phyloP scores from a whole-genome alignment of 1,139 yeast species.

The Saccharomyces hybrid region DNA sequence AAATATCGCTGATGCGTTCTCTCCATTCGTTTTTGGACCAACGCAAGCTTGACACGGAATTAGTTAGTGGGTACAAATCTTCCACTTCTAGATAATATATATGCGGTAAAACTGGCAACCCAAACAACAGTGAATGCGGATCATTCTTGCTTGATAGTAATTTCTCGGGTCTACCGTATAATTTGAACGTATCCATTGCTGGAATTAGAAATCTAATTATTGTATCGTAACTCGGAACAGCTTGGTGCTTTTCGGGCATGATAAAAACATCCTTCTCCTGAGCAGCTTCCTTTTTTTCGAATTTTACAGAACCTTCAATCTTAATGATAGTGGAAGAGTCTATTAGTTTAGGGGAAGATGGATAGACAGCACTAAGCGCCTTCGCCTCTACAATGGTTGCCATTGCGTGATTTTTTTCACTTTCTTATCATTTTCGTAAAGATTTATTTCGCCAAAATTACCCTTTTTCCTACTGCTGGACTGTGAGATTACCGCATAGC shows the following conservation, averaged over 20 bases:
- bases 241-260: conserved; percentile 91
- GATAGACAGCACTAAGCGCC: conserved; percentile 87
- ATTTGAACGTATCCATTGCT: conserved; percentile 71
- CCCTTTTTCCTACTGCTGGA: conserved; percentile 39
- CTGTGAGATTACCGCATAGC: conserved; percentile 89
- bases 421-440: conserved; percentile 59
- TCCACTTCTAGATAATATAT: conserved; percentile 69
- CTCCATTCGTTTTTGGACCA: conserved; percentile 77
- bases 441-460: conserved; percentile 46
- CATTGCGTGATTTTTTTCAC: conserved; percentile 55
- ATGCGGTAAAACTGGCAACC: conserved; percentile 82
- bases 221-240: conserved; percentile 93
- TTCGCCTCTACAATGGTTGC: conserved; percentile 68
- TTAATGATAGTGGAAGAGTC: conserved; percentile 85
- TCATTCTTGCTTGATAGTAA: conserved; percentile 84
- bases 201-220: conserved; percentile 83
- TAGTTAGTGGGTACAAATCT: conserved; percentile 43
- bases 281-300: conserved; percentile 52
- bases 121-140: conserved; percentile 71
- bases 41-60: conserved; percentile 33
- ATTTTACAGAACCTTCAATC: conserved; percentile 71
- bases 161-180: conserved; percentile 86
- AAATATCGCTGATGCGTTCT: conserved; percentile 49
- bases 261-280: conserved; percentile 77
- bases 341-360: conserved; percentile 70